These are phyloP conservation scores for Paramarasmius palmivorus DNA, from an alignment of 1,284 basidiomycete species.

Conservation along the genomic window DNA sequence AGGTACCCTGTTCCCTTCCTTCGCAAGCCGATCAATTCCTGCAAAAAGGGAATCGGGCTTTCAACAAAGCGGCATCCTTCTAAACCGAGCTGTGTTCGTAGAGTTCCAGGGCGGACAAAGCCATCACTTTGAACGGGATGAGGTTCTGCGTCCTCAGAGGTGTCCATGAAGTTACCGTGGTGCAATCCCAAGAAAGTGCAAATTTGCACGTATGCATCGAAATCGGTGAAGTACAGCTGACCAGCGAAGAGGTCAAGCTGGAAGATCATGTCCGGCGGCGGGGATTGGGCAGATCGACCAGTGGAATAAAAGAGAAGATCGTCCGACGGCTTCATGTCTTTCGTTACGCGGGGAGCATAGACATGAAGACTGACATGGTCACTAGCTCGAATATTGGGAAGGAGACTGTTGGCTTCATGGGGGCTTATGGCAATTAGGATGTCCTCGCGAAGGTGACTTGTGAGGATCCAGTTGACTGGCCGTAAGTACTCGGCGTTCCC, in stretches of 20 bases:
- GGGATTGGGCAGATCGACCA: constrained; percentile 24
- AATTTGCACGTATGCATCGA: constrained; percentile 30
- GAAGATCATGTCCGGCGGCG: constrained; percentile 22
- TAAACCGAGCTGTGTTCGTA: neutral
- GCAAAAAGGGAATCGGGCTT: constrained; percentile 21
- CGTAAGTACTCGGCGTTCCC: constrained; percentile 34
- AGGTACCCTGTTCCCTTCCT: constrained; percentile 23
- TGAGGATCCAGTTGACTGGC: constrained; percentile 45
- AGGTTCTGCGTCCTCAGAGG: neutral
- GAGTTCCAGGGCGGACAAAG: constrained; percentile 5
- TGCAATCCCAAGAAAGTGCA: constrained; percentile 38
- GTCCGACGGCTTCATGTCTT: constrained; percentile 38
- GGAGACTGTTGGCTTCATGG: constrained; percentile 40
- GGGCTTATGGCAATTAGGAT: constrained; percentile 45
- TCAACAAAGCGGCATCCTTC: constrained; percentile 15
- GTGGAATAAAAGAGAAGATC: constrained; percentile 35
- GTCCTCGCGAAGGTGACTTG: constrained; percentile 12
- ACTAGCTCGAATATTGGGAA: constrained; percentile 35
- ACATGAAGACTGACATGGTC: constrained; percentile 37
- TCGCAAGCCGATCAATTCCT: constrained; percentile 16
- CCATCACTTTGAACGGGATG: constrained; percentile 9
- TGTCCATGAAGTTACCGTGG: constrained; percentile 11
- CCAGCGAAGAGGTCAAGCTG: constrained; percentile 46
- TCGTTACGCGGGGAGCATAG: constrained; percentile 39
- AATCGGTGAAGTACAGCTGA: constrained; percentile 38